These are phyloP conservation scores for Coniochaeta hoffmannii DNA, from an alignment of 2,329 filamentous ascomycete species.

Conservation along the genomic window DNA sequence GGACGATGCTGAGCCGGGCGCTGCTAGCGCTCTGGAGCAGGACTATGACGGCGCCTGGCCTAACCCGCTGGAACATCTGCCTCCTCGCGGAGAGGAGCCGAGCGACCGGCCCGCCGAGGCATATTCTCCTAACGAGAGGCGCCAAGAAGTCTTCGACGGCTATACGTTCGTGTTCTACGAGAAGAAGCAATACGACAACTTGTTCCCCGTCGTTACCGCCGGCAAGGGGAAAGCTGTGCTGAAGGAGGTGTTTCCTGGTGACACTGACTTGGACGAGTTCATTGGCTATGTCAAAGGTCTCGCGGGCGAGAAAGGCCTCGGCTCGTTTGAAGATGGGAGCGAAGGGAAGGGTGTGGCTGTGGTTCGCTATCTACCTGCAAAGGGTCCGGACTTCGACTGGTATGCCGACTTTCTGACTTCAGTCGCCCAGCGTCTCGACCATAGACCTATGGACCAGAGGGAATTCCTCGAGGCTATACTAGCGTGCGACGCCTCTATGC, in stretches of 20 bases:
- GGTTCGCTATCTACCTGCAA: slow-evolving; percentile 60
- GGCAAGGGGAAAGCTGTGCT: slow-evolving; percentile 78
- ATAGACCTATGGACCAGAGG: slow-evolving; percentile 78
- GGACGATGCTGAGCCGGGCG: slow-evolving; percentile 38
- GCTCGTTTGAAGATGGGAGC: slow-evolving; percentile 55
- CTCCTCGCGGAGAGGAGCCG: slow-evolving; percentile 69
- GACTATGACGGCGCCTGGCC: slow-evolving; percentile 81
- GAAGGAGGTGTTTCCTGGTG: slow-evolving; percentile 49
- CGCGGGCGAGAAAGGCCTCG: slow-evolving; percentile 66
- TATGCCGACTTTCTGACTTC: slow-evolving; percentile 60
- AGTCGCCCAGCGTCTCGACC: slow-evolving; percentile 66
- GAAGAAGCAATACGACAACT: slow-evolving; percentile 62
- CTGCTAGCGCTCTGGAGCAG: slow-evolving; percentile 56
- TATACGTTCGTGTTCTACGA: slow-evolving; percentile 88
- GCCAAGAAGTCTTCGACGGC: slow-evolving; percentile 70
- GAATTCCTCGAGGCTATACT: slow-evolving; percentile 90
- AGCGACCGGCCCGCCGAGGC: slow-evolving; percentile 58
- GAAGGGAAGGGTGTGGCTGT: slow-evolving; percentile 68
- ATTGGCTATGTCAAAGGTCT: slow-evolving; percentile 67
- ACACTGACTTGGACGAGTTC: slow-evolving; percentile 68
- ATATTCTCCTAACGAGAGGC: slow-evolving; percentile 61
- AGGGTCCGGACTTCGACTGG: slow-evolving; percentile 54
- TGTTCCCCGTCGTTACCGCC: slow-evolving; percentile 67
- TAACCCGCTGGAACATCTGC: slow-evolving; percentile 61
- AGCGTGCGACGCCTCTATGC: slow-evolving; percentile 63